Evolutionary conservation across 257 asterid genomes (phyloP), one percentile per base, ranked within the genome.

Genomic region (Nicotiana otophora): DNA sequence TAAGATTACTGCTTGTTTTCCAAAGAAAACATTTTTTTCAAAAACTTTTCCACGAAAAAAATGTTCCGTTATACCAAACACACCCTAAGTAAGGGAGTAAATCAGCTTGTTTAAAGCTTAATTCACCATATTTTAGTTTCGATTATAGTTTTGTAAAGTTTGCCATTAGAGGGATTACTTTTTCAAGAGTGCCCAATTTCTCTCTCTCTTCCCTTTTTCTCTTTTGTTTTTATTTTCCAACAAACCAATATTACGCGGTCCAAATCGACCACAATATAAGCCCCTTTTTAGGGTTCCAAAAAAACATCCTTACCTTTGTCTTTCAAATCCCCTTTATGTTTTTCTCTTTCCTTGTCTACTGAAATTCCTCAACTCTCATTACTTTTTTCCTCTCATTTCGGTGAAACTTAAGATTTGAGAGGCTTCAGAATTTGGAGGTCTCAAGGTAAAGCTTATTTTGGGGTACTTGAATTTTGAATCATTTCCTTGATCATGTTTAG

Each of bases 231-330:
- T 23, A 23, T 23, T 14, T 9, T 4, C 36, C 26, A 81, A 66
- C 79, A 42, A 67, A 81, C 78, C 46, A 14, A 67, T 53, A 4
- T 16, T 42, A 81, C 68, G 83, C 83, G 83, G 83, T 81, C 79
- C 83, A 53, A 66, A 66, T 81, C 83, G 16, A 39, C 62, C 62
- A 57, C 68, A 69, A 65, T 81, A 67, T 65, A 81, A 81, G 79
- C 57, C 79, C 57, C 65, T 20, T 39, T 33, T 67, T 81, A 81
- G 83, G 79, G 83, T 81, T 81, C 39, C 83, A 51, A 76, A 26
- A 75, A 74, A 75, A 51, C 46, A 75, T 51, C 64, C 5, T 23
- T 15, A 2, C 80, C 26, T 53, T 75, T 16, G 26, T 53, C 74
- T 79, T 64, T 36, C 46, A 15, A 15, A 11, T 10, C 0, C 39